phyloP scores from a whole-genome alignment of 371 early-diverging fungal species.

The Mucor piriformis region DNA sequence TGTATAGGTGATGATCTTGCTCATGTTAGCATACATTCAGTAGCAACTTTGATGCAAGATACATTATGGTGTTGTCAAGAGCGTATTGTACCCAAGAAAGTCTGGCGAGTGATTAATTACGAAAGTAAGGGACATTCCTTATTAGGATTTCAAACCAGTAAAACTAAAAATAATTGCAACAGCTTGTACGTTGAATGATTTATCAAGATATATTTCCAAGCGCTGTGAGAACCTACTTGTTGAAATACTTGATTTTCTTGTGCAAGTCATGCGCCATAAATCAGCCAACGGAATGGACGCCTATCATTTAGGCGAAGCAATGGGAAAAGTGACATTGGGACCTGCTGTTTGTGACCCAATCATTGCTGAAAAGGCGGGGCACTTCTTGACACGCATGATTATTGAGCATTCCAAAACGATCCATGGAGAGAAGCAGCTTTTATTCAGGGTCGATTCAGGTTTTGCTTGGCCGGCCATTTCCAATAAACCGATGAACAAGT shows the following conservation, averaged over 20 bases:
- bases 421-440: slow-evolving; percentile 22
- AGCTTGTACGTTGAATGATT: slow-evolving; percentile 15
- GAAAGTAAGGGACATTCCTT: slow-evolving; percentile 50
- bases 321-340: slow-evolving; percentile 50
- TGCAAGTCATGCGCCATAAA: slow-evolving; percentile 47
- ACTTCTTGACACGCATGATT: slow-evolving; percentile 50
- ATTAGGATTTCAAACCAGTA: too few relatives aligned
- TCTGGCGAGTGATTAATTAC: slow-evolving; percentile 51
- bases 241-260: slow-evolving; percentile 47
- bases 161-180: too few relatives aligned
- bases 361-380: slow-evolving; percentile 48
- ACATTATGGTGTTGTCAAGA: slow-evolving; percentile 49
- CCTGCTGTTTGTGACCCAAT: slow-evolving; percentile 50
- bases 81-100: slow-evolving; percentile 45
- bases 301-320: slow-evolving; percentile 48
- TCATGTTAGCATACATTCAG: slow-evolving; percentile 47
- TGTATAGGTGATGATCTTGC: slow-evolving; percentile 42
- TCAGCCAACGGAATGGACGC: slow-evolving; percentile 44
- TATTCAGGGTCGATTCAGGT: slow-evolving; percentile 28
- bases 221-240: slow-evolving; percentile 36
- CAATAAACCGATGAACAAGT: slow-evolving; percentile 28
- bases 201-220: slow-evolving; percentile 8
- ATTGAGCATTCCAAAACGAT: slow-evolving; percentile 49
- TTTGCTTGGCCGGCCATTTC: slow-evolving; percentile 12
- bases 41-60: slow-evolving; percentile 56